phyloP scores from a whole-genome alignment of 1,284 basidiomycete species.

The Malassezia vespertilionis region DNA sequence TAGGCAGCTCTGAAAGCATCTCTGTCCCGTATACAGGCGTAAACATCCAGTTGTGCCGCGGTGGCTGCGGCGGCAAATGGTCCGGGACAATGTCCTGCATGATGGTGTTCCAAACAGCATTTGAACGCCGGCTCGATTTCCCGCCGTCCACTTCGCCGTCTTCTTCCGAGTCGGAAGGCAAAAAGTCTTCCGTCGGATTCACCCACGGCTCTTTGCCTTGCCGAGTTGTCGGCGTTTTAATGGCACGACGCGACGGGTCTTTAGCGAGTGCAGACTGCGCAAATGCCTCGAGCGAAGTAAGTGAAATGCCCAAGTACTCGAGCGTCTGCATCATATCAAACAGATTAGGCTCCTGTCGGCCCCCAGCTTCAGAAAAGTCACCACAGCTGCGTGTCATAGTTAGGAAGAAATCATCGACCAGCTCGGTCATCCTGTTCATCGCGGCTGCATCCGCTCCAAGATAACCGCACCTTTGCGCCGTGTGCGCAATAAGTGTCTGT shows the following conservation, averaged over 20 bases:
- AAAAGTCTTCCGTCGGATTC: conserved; percentile 15
- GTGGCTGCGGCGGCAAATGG: conserved; percentile 29
- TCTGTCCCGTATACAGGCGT: conserved; percentile 28
- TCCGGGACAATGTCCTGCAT: conserved; percentile 28
- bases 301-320: conserved; percentile 23
- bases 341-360: conserved; percentile 19
- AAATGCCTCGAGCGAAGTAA: conserved; percentile 17
- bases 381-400: conserved; percentile 5
- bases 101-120: conserved; percentile 25
- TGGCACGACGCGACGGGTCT: neutral
- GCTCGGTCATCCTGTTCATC: neutral
- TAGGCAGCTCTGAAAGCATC: conserved; percentile 11
- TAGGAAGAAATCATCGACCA: conserved; percentile 11
- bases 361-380: conserved; percentile 20
- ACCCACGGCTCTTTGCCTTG: conserved; percentile 9
- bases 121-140: no score
- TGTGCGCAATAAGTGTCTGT: conserved; percentile 18
- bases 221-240: neutral
- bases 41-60: conserved; percentile 32
- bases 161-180: conserved; percentile 28
- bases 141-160: conserved; percentile 20
- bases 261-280: neutral
- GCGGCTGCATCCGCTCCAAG: conserved; percentile 13
- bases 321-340: conserved; percentile 26
- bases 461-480: conserved; percentile 20